These are phyloP conservation scores for Setomelanomma holmii DNA, from an alignment of 2,329 filamentous ascomycete species.

Conservation along the genomic window DNA sequence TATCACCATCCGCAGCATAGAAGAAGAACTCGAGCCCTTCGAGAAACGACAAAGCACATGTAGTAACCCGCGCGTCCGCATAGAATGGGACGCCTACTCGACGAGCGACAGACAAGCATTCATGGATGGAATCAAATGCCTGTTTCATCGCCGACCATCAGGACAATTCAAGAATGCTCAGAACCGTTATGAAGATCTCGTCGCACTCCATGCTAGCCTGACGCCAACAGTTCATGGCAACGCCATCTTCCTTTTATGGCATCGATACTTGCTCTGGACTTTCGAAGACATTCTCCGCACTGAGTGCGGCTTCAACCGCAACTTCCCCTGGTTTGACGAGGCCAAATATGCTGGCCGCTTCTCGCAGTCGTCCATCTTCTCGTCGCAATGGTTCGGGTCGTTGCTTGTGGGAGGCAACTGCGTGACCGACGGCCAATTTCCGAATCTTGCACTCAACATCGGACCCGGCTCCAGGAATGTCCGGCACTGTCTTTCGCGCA, in stretches of 20 bases:
- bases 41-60: slow-evolving; percentile 30
- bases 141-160: slow-evolving; percentile 29
- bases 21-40: slow-evolving; percentile 13
- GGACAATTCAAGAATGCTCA: slow-evolving; percentile 31
- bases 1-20: slow-evolving; percentile 7
- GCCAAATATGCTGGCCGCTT: slow-evolving; percentile 39
- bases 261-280: slow-evolving; percentile 51
- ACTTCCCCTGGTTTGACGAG: slow-evolving; percentile 50
- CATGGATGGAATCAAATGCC: slow-evolving; percentile 38
- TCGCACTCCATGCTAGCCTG: slow-evolving; percentile 42
- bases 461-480: slow-evolving; percentile 37
- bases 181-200: slow-evolving; percentile 45
- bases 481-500: slow-evolving; percentile 41
- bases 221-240: slow-evolving; percentile 43
- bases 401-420: slow-evolving; percentile 35
- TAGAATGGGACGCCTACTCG: slow-evolving; percentile 39
- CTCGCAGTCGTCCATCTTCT: slow-evolving; percentile 39
- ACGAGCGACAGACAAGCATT: slow-evolving; percentile 31
- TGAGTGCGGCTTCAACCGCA: slow-evolving; percentile 52
- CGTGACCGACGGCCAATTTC: slow-evolving; percentile 42
- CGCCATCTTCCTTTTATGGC: slow-evolving; percentile 52
- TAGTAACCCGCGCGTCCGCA: slow-evolving; percentile 33
- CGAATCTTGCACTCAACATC: slow-evolving; percentile 37
- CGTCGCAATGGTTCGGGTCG: slow-evolving; percentile 32
- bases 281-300: slow-evolving; percentile 52